Evolutionary conservation across 2,329 filamentous ascomycete species (phyloP), one percentile per base, ranked within the genome.

Genomic region (Amphichorda felina): DNA sequence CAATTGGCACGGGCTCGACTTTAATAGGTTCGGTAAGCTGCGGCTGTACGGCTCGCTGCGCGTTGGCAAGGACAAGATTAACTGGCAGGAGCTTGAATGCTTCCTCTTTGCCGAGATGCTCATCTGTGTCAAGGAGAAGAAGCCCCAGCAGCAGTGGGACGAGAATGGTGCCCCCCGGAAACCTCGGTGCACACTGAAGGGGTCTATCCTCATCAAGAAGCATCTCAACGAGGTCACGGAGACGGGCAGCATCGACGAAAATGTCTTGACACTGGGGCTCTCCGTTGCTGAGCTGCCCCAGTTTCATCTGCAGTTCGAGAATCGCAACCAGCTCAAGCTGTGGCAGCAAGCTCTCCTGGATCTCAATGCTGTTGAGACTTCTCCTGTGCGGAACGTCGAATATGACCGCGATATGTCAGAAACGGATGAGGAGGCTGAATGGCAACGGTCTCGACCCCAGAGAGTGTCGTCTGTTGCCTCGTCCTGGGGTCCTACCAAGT

Each of bases 71-170:
- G 91, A 98, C 57, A 87, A 87, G 45, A 72, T 89, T 44, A 88
- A 88, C 6, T 98, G 91, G 91, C 91, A 98, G 63, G 91, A 96
- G 55, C 63, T 98, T 37, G 88, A 98, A 56, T 98, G 91, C 57
- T 98, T 86, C 55, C 71, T 98, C 21, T 98, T 98, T 53, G 85
- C 82, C 4, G 91, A 98, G 62, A 98, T 98, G 91, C 81, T 98
- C 48, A 98, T 98, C 44, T 98, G 91, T 53, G 87, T 98, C 41
- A 98, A 96, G 60, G 91, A 96, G 61, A 96, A 95, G 72, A 94
- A 88, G 62, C 41, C 70, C 27, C 70, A 75, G 35, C 70, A 75
- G 34, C 75, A 83, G 44, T 88, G 83, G 72, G 80, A 77, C 34
- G 75, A 75, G 36, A 63, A 62, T 14, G 63, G 66, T 4, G 53